Base-by-base conservation (phyloP, 768 basidiomycete species). In the Clavaria fumosa region DNA sequence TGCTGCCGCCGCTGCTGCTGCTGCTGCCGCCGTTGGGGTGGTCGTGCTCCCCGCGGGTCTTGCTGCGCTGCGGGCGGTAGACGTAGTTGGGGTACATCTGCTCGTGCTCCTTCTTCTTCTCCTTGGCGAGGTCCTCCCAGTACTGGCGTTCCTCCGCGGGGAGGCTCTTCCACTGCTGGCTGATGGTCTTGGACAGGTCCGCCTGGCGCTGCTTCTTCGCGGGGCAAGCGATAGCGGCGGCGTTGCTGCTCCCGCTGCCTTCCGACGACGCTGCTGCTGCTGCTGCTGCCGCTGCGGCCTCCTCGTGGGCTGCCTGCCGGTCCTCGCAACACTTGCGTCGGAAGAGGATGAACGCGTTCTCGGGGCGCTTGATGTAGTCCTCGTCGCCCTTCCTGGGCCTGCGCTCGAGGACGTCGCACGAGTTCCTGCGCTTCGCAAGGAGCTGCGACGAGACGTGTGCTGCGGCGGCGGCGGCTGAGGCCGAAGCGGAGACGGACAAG, bases 301-400 rank as follows among this genome's bases (percentile, higher is more conserved):
- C 71, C 34, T 70, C 70, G 38, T 59, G 62, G 31, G 67, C 66
- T 10, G 61, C 59, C 53, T 78, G 72, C 23, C 74, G 70, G 35
- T 79, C 75, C 56, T 78, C 75, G 56, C 75, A 80, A 57, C 76
- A 80, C 49, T 78, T 73, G 47, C 79, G 69, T 38, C 81, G 72
- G 69, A 84, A 84, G 39, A 84, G 67, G 53, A 84, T 84, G 63
- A 84, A 84, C 5, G 81, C 81, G 50, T 84, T 83, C 59, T 81
- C 78, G 2, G 80, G 81, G 30, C 81, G 73, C 56, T 82, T 82
- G 62, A 84, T 73, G 51, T 84, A 84, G 55, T 80, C 78, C 34
- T 78, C 78, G 56, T 83, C 80, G 47, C 81, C 80, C 62, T 76
- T 75, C 58, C 63, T 72, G 43, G 75, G 69, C 41, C 69, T 57